These are phyloP conservation scores for Cladosporium oxysporum DNA, from an alignment of 2,329 filamentous ascomycete species.

Conservation along the genomic window DNA sequence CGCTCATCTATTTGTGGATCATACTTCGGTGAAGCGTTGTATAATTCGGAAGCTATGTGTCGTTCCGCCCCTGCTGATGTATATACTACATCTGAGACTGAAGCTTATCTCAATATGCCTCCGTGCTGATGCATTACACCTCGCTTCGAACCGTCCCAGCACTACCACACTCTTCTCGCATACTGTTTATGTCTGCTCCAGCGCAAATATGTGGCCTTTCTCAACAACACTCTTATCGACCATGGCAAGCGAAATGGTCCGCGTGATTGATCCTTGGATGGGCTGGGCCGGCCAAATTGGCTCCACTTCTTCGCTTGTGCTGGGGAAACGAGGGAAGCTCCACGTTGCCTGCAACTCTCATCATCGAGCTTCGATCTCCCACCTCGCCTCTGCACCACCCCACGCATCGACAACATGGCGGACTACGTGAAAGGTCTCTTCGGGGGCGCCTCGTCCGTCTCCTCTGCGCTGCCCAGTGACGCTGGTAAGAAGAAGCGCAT, in stretches of 20 bases:
- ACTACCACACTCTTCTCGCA: not conserved
- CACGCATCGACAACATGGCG: slow-evolving; percentile 34
- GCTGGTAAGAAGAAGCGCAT: slow-evolving; percentile 59
- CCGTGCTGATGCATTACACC: not conserved
- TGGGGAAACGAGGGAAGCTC: slow-evolving; percentile 6
- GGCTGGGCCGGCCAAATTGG: not conserved
- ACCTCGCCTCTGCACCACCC: slow-evolving; percentile 5
- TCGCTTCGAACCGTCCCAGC: not conserved
- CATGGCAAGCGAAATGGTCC: not conserved
- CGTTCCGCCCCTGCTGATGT: not conserved
- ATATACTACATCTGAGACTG: not conserved
- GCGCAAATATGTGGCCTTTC: not conserved
- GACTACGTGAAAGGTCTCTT: slow-evolving; percentile 68
- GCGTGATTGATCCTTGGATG: not conserved
- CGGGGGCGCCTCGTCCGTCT: slow-evolving; percentile 64
- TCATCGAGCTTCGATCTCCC: slow-evolving; percentile 2
- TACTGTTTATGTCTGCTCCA: not conserved
- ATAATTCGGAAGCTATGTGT: not conserved
- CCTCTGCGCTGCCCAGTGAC: slow-evolving; percentile 54
- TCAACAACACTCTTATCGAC: not conserved
- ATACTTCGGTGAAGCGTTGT: not conserved
- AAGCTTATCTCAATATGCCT: not conserved
- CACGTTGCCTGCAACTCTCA: slow-evolving; percentile 4
- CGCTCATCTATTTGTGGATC: not conserved
- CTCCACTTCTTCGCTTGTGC: slow-evolving; percentile 8